These are phyloP conservation scores for Bocquillonia castaneifolia DNA, from an alignment of 441 rosid species.

Conservation along the genomic window DNA sequence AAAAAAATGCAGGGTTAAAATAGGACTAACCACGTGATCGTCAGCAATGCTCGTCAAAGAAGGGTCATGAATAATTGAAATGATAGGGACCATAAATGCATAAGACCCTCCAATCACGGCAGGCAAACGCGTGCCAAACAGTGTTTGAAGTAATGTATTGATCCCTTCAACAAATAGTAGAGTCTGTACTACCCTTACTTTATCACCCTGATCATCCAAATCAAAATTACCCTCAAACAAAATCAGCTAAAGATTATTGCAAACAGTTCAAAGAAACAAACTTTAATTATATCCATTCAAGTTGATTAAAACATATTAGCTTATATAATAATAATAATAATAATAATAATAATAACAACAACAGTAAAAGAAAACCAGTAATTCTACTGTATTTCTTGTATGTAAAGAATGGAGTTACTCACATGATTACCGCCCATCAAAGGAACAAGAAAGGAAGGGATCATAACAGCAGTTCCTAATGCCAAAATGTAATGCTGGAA, in stretches of 20 bases:
- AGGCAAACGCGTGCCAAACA: conserved; percentile 91
- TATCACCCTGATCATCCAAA: conserved; percentile 61
- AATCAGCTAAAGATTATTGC: neutral
- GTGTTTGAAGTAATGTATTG: conserved; percentile 84
- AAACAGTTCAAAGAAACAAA: neutral
- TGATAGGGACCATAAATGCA: conserved; percentile 92
- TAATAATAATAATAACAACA: too few relatives aligned
- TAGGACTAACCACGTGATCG: conserved; percentile 58
- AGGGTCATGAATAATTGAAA: conserved; percentile 86
- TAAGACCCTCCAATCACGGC: conserved; percentile 96
- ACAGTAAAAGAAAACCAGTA: neutral
- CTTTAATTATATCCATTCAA: neutral
- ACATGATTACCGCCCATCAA: conserved; percentile 95
- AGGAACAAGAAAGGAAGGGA: conserved; percentile 96
- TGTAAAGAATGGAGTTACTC: conserved; percentile 32
- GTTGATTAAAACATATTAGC: neutral
- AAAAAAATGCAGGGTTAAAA: neutral
- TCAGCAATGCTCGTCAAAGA: conserved; percentile 67
- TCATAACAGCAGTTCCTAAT: conserved; percentile 98
- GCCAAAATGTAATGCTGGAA: conserved; percentile 96
- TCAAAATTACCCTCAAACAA: conserved; percentile 5
- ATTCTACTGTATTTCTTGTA: neutral
- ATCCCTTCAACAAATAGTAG: conserved; percentile 87
- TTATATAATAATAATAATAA: neutral
- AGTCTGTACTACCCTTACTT: conserved; percentile 95